Base-by-base conservation (phyloP, 345 rosid genomes). In the Salix purpurea region DNA sequence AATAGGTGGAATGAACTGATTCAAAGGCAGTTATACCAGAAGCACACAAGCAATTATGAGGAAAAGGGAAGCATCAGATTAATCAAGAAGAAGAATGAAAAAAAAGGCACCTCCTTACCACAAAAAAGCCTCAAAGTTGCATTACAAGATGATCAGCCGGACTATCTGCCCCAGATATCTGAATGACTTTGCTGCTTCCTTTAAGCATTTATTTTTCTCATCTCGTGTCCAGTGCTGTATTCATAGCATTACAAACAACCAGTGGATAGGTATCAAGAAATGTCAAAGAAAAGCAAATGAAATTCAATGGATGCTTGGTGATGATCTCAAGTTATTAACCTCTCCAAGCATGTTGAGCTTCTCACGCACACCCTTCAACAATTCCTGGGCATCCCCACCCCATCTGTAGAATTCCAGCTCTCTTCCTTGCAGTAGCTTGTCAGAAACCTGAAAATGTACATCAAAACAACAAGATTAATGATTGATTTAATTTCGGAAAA, bases 201-300 rank as follows among this genome's bases (percentile, higher is more conserved):
- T 93, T 80, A 95, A 84, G 89, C 97, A 90, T 85, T 87, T 91
- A 88, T 91, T 90, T 74, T 83, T 91, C 76, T 86, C 91, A 70
- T 89, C 90, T 77, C 99, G 90, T 52, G 87, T 71, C 97, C 97
- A 95, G 76, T 93, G 90, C 97, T 95, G 89, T 87, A 82, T 80
- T 78, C 16, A 26, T 10, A 48, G 73, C 6, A 72, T 60, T 5
- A 61, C 21, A 70, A 76, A 65, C 40, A 78, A 15, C 37, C 28
- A 69, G 28, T 12, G 52, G 69, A 75, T 64, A 68, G 69, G 74
- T 70, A 72, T 46, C 68, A 75, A 77, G 68, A 68, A 10, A 77
- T 46, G 70, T 62, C 64, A 60, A 78, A 50, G 4, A 56, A 74
- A 77, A 61, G 75, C 42, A 50, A 28, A 77, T 71, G 61, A 32